phyloP scores from a whole-genome alignment of 306 rosid species.

The Prunus campanulata region DNA sequence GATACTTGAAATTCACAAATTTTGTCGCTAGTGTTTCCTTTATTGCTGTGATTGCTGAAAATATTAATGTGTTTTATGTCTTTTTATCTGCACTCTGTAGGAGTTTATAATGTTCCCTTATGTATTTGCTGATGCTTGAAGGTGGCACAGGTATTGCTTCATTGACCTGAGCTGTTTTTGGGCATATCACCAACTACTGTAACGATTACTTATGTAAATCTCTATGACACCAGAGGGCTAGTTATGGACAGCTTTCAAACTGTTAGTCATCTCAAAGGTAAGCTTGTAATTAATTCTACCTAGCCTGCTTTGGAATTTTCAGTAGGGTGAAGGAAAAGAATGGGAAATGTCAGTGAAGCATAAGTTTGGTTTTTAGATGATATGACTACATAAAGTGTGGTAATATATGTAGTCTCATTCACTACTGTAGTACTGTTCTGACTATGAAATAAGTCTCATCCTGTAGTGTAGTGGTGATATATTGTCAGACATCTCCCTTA shows the following conservation, averaged over 20 bases:
- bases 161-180: constrained; percentile 31
- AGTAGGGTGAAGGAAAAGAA: background rate
- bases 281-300: background rate
- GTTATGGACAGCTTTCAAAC: constrained; percentile 63
- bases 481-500: background rate
- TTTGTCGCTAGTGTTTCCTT: no score
- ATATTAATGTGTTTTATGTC: background rate
- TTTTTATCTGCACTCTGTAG: background rate
- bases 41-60: no score
- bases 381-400: background rate
- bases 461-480: no score
- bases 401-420: background rate
- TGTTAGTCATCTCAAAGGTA: constrained; percentile 51
- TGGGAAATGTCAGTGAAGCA: no score
- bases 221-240: constrained; percentile 77
- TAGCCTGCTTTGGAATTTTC: background rate
- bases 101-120: background rate
- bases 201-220: constrained; percentile 36
- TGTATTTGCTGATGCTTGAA: constrained; percentile 24
- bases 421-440: background rate
- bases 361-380: no score
- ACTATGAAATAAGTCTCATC: background rate
- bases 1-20: no score
- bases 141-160: constrained; percentile 28
- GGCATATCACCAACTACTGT: constrained; percentile 26